phyloP scores from a whole-genome alignment of 768 basidiomycete species.

The Boletus tylopilopsis region DNA sequence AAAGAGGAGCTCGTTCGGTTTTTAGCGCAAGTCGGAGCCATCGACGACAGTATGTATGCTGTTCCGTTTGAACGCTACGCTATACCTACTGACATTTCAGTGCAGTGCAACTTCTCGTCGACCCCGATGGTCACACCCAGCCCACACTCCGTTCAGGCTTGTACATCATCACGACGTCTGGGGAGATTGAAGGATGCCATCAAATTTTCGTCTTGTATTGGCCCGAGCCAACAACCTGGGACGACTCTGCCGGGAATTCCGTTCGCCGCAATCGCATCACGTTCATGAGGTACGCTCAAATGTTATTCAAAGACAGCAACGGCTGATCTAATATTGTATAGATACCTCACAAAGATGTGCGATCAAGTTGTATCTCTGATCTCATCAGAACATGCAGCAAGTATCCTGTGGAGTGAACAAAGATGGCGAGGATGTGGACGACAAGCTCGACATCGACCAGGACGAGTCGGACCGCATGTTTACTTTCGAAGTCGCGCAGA shows the following conservation, averaged over 20 bases:
- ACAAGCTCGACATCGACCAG: slow-evolving; percentile 24
- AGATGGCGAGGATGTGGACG: slow-evolving; percentile 25
- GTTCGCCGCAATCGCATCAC: slow-evolving; percentile 51
- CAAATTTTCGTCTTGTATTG: slow-evolving; percentile 46
- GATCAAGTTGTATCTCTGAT: slow-evolving; percentile 53
- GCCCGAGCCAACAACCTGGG: too few relatives aligned
- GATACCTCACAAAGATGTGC: slow-evolving; percentile 60
- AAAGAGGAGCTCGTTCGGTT: slow-evolving; percentile 47
- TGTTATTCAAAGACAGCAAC: not conserved
- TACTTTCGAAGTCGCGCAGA: slow-evolving; percentile 52
- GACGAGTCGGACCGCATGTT: slow-evolving; percentile 46
- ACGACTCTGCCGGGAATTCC: slow-evolving; percentile 42
- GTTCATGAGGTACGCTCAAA: too few relatives aligned
- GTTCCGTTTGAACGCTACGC: too few relatives aligned
- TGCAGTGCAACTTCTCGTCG: slow-evolving; percentile 11
- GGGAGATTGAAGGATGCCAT: slow-evolving; percentile 1
- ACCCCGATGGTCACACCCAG: slow-evolving; percentile 6
- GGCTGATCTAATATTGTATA: slow-evolving; percentile 12
- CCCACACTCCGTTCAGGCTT: slow-evolving; percentile 22
- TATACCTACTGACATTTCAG: not conserved
- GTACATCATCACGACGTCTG: slow-evolving; percentile 14
- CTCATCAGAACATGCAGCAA: slow-evolving; percentile 42
- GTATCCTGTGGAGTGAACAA: slow-evolving; percentile 45
- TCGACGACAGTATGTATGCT: slow-evolving; percentile 41
- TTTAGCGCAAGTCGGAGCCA: slow-evolving; percentile 32